A percentile compares a stretch with the other conserved stretches of the same genome.
phyloP scores from a whole-genome alignment of 2,329 filamentous ascomycete genomes.

The Phaeosphaeria sp. region DNA sequence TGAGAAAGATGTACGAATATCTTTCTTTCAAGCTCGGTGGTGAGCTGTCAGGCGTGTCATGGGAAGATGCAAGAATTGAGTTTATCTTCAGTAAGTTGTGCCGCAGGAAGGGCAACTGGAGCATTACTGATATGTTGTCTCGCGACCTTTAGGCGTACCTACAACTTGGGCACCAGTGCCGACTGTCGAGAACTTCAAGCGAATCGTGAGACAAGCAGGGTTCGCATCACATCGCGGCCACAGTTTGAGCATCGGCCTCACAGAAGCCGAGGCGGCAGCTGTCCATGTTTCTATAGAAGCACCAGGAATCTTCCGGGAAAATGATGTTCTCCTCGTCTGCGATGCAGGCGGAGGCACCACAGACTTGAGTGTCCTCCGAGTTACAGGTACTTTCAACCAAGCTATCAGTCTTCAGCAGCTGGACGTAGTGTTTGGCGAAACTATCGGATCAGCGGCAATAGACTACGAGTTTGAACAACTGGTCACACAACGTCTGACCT shows the following conservation, averaged over 20 bases:
- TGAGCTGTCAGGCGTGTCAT: slow-evolving; percentile 46
- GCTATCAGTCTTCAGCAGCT: slow-evolving; percentile 41
- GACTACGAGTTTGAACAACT: slow-evolving; percentile 50
- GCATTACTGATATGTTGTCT: neutral
- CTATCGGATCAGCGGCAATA: slow-evolving; percentile 51
- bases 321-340: slow-evolving; percentile 57
- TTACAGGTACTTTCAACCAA: slow-evolving; percentile 34
- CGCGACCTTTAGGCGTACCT: slow-evolving; percentile 47
- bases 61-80: slow-evolving; percentile 54
- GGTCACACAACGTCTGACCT: slow-evolving; percentile 37
- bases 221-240: slow-evolving; percentile 55
- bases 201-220: slow-evolving; percentile 55
- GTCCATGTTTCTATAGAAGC: slow-evolving; percentile 54
- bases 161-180: slow-evolving; percentile 62
- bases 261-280: slow-evolving; percentile 62
- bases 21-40: slow-evolving; percentile 48
- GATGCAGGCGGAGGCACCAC: slow-evolving; percentile 60
- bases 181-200: slow-evolving; percentile 60
- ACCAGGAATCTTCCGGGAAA: slow-evolving; percentile 43
- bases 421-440: slow-evolving; percentile 48
- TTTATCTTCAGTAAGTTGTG: slow-evolving; percentile 58
- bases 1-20: slow-evolving; percentile 58
- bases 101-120: neutral
- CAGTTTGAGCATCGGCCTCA: slow-evolving; percentile 54
- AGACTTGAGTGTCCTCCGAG: slow-evolving; percentile 49